phyloP scores from a whole-genome alignment of 2,329 filamentous ascomycete species.

The Cladosporium sp. region DNA sequence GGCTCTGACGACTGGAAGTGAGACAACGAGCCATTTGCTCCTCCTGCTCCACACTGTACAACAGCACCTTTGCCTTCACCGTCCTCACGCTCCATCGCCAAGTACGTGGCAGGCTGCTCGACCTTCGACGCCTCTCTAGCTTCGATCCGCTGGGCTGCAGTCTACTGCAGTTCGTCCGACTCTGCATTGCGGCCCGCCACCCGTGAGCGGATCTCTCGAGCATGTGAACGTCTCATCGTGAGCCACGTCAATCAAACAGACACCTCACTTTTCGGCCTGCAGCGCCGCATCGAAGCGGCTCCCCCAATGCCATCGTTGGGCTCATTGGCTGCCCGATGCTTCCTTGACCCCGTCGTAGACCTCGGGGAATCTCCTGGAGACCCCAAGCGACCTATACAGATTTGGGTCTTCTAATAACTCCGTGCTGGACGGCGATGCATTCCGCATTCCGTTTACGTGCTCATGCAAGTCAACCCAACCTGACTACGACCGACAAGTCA shows the following conservation, averaged over 20 bases:
- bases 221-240: slow-evolving; percentile 6
- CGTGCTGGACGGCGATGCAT: not conserved
- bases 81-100: not conserved
- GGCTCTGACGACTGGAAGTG: not conserved
- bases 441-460: not conserved
- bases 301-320: not conserved
- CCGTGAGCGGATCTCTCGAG: not conserved
- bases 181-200: slow-evolving; percentile 3
- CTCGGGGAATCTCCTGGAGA: not conserved
- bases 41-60: too few relatives aligned
- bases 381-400: not conserved
- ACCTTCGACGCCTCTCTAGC: not conserved
- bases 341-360: not conserved
- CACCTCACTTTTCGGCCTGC: slow-evolving; percentile 10
- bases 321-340: slow-evolving; percentile 3
- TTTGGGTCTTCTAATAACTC: not conserved
- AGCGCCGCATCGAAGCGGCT: not conserved
- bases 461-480: slow-evolving; percentile 10
- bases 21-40: too few relatives aligned
- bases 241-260: slow-evolving; percentile 10
- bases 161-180: slow-evolving; percentile 8
- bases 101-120: not conserved
- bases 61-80: not conserved
- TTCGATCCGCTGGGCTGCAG: not conserved
- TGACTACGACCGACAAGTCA: not conserved